Percentiles rank a stretch among this genome's conserved stretches.
phyloP scores from a whole-genome alignment of 495 filamentous ascomycete species.

The Endocarpon pusillum region DNA sequence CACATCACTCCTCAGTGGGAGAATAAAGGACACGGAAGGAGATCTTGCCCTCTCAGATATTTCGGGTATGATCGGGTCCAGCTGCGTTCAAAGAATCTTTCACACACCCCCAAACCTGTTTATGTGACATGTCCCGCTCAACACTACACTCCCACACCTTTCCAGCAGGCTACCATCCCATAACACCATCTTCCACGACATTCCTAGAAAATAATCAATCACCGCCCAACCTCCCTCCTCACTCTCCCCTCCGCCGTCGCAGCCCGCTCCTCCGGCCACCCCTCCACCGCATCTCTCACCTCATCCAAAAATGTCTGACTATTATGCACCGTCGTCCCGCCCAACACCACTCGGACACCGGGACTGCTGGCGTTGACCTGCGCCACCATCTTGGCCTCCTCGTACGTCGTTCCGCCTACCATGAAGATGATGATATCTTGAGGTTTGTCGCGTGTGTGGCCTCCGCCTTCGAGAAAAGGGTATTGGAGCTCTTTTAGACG shows the following conservation, averaged over 20 bases:
- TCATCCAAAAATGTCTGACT: conserved; percentile 76
- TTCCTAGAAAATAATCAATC: no score
- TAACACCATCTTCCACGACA: no score
- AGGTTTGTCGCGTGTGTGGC: conserved; percentile 75
- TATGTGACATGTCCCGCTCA: no score
- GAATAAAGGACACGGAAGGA: no score
- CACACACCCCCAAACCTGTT: no score
- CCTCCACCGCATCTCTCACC: conserved; percentile 57
- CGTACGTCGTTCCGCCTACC: conserved; percentile 82
- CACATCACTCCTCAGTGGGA: no score
- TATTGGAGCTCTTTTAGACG: conserved; percentile 69
- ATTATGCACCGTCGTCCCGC: conserved; percentile 72
- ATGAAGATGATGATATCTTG: conserved; percentile 94
- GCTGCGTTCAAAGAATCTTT: no score
- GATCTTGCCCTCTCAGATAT: no score
- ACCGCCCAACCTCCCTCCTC: conserved; percentile 39
- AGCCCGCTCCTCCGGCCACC: conserved; percentile 62
- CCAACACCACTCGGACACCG: conserved; percentile 73
- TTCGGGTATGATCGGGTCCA: no score
- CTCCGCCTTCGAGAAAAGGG: conserved; percentile 79
- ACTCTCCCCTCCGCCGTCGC: conserved; percentile 55
- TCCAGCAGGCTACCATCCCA: no score
- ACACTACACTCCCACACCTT: no score
- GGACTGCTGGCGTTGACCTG: conserved; percentile 82
- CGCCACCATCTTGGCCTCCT: conserved; percentile 88